Conservation (phyloP, 148 eudicot genomes). For the Linanthus parryae region DNA sequence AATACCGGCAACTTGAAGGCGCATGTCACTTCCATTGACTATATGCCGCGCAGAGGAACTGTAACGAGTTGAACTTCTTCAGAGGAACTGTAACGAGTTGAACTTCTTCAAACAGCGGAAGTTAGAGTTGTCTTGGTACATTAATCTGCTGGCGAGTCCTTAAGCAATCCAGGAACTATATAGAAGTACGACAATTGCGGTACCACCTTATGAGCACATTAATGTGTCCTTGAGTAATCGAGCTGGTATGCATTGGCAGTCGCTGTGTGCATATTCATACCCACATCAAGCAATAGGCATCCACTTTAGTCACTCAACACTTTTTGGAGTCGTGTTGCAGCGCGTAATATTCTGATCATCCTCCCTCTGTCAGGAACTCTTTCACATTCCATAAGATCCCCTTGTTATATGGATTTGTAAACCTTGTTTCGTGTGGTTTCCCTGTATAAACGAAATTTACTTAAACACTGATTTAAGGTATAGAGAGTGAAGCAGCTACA, state of each 20-base stretch:
- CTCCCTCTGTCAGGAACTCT: background rate
- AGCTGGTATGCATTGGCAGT: background rate
- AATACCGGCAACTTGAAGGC: too few species aligned
- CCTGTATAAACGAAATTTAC: background rate
- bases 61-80: too few species aligned
- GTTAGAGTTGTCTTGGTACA: too few species aligned
- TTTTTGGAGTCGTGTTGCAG: background rate
- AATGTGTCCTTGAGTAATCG: too few species aligned
- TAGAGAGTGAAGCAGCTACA: background rate
- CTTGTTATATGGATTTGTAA: slow-evolving; percentile 9
- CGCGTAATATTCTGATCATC: background rate
- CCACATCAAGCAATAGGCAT: background rate
- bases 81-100: too few species aligned
- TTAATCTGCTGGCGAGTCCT: too few species aligned
- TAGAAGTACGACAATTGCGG: too few species aligned
- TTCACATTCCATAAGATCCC: slow-evolving; percentile 8
- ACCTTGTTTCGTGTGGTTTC: background rate
- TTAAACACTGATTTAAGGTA: background rate
- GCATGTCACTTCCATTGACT: too few species aligned
- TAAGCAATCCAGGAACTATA: too few species aligned
- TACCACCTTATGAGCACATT: too few species aligned
- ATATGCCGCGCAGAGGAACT: too few species aligned
- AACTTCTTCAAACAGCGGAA: too few species aligned
- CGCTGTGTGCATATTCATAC: background rate
- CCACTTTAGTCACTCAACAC: background rate